Evolutionary conservation across 305 asterid genomes (phyloP), one percentile per base, ranked within the genome.

Genomic region (Fraxinus greggii): DNA sequence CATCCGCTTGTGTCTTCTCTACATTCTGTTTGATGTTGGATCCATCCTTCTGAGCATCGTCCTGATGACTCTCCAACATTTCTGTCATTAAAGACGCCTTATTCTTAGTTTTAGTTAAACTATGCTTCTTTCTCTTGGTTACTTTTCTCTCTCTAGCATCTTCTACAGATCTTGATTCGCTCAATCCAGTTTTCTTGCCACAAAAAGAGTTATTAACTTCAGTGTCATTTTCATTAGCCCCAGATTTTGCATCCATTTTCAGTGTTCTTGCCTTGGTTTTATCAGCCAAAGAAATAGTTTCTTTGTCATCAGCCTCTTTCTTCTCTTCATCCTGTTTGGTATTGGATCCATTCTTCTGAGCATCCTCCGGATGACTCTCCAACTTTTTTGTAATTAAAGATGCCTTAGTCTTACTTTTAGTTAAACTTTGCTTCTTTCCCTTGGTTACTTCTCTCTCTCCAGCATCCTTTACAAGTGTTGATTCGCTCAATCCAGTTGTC

Each of bases 391-490:
- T 65, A 45, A 17, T 31, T 31, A 54, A 81, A 7, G 67, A 56
- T 86, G 26, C 65, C 69, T 82, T 76, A 3, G 48, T 75, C 86
- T 87, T 87, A 0, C 86, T 65, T 82, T 86, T 90, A 81, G 82
- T 75, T 81, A 84, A 85, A 77, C 89, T 81, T 48, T 89, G 88
- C 79, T 88, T 92, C 84, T 87, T 88, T 7, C 85, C 90, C 56
- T 84, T 87, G 6, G 77, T 70, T 77, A 19, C 38, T 77, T 87
- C 90, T 79, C 76, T 81, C 82, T 78, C 87, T 75, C 65, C 84
- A 73, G 80, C 85, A 81, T 81, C 81, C 35, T 80, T 85, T 21
- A 65, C 59, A 45, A 48, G 59, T 48, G 59, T 88, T 79, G 88
- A 70, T 79, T 84, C 84, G n/a, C 79, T 54, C 80, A 76, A 38